Evolutionary conservation across 192 early-diverging fungal genomes (phyloP), one percentile per base, ranked within the genome.

Genomic region (Coemansia sp.): DNA sequence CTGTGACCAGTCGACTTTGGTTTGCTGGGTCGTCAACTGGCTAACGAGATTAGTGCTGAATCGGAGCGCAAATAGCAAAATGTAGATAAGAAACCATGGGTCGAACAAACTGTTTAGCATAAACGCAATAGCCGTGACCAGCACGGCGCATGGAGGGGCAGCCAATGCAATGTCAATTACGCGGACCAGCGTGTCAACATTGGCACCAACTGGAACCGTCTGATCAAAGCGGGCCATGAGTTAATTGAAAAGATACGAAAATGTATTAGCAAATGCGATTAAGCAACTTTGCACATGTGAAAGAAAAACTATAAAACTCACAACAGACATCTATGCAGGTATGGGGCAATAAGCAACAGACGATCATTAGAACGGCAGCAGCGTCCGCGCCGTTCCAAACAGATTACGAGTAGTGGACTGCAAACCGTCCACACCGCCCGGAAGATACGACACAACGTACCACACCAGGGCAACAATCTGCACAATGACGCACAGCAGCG

Each of bases 361-460:
- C 40, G 9, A 44, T 9, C 11, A 14, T 17, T 63, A 82, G 40
- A 77, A 68, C 1, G 80, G 80, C 52, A 82, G 47, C 46, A 82
- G 71, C 0, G 80, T 58, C n/a, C 74, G 48, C 0, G 74, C 80
- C n/a, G 68, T 59, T 28, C 74, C 63, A 20, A 61, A 68, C 31
- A 82, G 52, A 48, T 62, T 81, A 28, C 67, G 68, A 4, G 83
- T 83, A 18, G 85, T 85, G 14, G 82, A 86, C 40, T 84, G 82
- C 26, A 88, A 69, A 14, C 83, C 84, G 0, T 83, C 65, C 2
- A 86, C 69, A 15, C 87, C 87, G 37, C 90, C 92, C 1, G 92
- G 93, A 28, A 92, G 83, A 70, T 95, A 95, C 9, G 87, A 89
- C 7, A 86, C 90, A 75, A 92, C 84, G 48, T 86, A 95, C 86